Evolutionary conservation across 1,284 basidiomycete species (phyloP), one percentile per base, ranked within the genome.

Genomic region (Ceratobasidium sp.): DNA sequence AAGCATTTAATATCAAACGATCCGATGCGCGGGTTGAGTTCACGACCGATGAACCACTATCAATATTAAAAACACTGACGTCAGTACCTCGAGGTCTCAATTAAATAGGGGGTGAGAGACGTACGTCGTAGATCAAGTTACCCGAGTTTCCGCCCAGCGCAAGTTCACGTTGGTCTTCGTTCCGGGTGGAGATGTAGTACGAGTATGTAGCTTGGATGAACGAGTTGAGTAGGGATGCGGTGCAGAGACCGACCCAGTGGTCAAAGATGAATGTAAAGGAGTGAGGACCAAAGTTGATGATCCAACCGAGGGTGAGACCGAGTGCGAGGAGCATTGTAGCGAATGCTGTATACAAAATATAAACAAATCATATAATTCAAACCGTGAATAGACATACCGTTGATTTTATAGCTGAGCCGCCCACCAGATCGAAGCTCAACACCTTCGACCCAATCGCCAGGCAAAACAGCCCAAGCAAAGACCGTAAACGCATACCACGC

Each of bases 21-120:
- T 56, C 94, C 94, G 78, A 96, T 91, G 1, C 92, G 91, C 0
- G 98, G 97, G 86, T 99, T 99, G 72, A 99, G 88, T 83, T 97
- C 95, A 76, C 98, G 94, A 40, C 98, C 98, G 81, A 99, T 97
- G 88, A 92, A 99, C 89, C 96, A 99, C 96, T 98, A 82, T n/a
- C n/a, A n/a, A n/a, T n/a, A n/a, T n/a, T n/a, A n/a, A 72, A 39
- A 20, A 33, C 2, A 3, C n/a, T 53, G 49, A 40, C 18, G 18
- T 46, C 49, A 55, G 39, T 60, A 23, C 56, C 33, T 51, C 49
- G 12, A 51, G 49, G 13, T 15, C 20, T 20, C 13, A 51, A 53
- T 20, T 7, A 13, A 53, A 53, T 7, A 2, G n/a, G 51, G 5
- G 26, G 9, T 67, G 33, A 49, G 53, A 20, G 67, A 20, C 58